These are phyloP conservation scores for Zychaea mexicana DNA, from an alignment of 371 early-diverging fungal species.

Conservation along the genomic window DNA sequence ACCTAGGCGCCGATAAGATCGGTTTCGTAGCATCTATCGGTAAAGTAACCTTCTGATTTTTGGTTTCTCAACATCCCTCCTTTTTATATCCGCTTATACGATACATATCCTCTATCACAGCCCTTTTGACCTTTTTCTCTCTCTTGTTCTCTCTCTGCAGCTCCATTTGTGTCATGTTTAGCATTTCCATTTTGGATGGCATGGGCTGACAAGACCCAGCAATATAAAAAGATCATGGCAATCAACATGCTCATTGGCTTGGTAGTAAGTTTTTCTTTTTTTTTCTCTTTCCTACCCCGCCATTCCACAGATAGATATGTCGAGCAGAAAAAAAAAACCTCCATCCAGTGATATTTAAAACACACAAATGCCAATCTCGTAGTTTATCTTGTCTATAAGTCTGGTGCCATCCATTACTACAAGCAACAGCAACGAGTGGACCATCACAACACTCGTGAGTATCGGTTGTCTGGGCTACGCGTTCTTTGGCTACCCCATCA, in stretches of 20 bases:
- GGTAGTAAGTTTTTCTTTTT: slow-evolving; percentile 16
- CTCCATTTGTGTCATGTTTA: slow-evolving; percentile 38
- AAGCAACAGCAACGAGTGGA: slow-evolving; percentile 12
- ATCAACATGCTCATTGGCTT: slow-evolving; percentile 34
- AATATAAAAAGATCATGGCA: slow-evolving; percentile 33
- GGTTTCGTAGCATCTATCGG: slow-evolving; percentile 41
- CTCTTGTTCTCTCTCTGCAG: slow-evolving; percentile 11
- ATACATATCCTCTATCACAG: no score
- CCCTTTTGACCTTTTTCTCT: background rate
- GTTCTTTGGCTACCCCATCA: slow-evolving; percentile 40
- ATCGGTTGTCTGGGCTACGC: slow-evolving; percentile 37
- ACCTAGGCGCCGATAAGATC: slow-evolving; percentile 36
- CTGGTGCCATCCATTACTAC: slow-evolving; percentile 30
- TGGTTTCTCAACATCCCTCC: no score
- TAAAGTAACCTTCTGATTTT: slow-evolving; percentile 6
- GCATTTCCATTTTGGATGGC: slow-evolving; percentile 43
- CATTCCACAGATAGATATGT: no score
- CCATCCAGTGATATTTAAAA: no score
- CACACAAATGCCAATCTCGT: background rate
- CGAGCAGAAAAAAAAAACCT: slow-evolving; percentile 16
- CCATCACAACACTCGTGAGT: slow-evolving; percentile 21
- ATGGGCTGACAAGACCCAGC: slow-evolving; percentile 24
- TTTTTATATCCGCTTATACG: no score
- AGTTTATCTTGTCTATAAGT: slow-evolving; percentile 32
- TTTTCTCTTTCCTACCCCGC: no score